phyloP scores from a whole-genome alignment of 2,329 filamentous ascomycete species.

The Aspergillus cejpii region DNA sequence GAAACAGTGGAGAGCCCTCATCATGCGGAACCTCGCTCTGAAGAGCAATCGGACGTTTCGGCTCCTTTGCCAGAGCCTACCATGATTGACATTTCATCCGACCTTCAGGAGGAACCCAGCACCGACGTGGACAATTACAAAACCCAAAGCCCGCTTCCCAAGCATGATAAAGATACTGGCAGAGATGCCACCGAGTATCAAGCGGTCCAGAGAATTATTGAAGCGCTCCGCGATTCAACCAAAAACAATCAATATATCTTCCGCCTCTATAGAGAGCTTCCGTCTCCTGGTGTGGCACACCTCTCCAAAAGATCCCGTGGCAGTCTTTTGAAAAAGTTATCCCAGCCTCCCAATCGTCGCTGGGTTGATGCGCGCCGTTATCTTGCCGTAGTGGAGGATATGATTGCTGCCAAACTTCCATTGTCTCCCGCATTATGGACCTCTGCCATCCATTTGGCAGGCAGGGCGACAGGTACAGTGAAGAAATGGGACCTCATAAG shows the following conservation, averaged over 20 bases:
- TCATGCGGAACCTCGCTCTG: not conserved
- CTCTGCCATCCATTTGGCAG: constrained; percentile 70
- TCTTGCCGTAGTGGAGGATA: constrained; percentile 75
- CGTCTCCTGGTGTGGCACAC: constrained; percentile 48
- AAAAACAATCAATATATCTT: constrained; percentile 48
- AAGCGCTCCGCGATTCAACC: constrained; percentile 40
- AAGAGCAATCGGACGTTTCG: not conserved
- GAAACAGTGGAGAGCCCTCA: not conserved
- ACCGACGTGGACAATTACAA: not conserved
- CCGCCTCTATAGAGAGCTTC: constrained; percentile 48
- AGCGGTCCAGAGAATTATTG: constrained; percentile 34
- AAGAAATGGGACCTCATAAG: constrained; percentile 57
- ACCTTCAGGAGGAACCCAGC: not conserved
- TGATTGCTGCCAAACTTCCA: constrained; percentile 65
- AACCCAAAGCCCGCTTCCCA: constrained; percentile 26
- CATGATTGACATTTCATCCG: not conserved
- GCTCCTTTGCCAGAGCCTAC: not conserved
- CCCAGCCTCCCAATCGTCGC: constrained; percentile 43
- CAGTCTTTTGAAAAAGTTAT: constrained; percentile 61
- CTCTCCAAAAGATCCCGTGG: constrained; percentile 51
- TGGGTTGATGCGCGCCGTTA: constrained; percentile 64
- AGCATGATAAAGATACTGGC: constrained; percentile 14
- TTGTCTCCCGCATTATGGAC: constrained; percentile 71
- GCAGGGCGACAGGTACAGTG: constrained; percentile 58
- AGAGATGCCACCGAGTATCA: constrained; percentile 31